Evolutionary conservation across 1,284 basidiomycete genomes (phyloP), one percentile per base, ranked within the genome.

Genomic region (Fomitopsis pinicola): DNA sequence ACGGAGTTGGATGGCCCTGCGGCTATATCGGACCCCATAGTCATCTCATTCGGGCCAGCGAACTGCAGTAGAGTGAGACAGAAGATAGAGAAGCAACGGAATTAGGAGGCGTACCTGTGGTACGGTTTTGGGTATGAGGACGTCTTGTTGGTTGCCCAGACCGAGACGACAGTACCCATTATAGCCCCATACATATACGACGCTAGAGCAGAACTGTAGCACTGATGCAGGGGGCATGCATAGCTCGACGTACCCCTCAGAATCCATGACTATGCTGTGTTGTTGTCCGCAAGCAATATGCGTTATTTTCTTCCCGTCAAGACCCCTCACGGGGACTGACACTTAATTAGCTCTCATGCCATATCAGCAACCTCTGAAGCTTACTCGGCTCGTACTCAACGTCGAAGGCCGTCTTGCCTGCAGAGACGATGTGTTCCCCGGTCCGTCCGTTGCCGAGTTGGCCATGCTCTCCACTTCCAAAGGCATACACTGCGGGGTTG

Each of bases 381-480:
- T 69, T 66, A 93, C 91, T 78, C 28, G 94, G 92, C 14, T 87
- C 82, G 19, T 80, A 76, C 69, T 92, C 87, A n/a, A 91, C 82
- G 72, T 95, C 94, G 68, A 85, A 97, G 10, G 84, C 87, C 0
- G 88, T 84, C 72, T 94, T 94, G 66, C 92, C 92, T 42, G 87
- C 92, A 2, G 89, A 89, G 7, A 88, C 86, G 63, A 97, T 91
- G 45, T 94, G 85, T 75, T 96, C 94, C 19, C 95, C 94, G 0
- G 94, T 95, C 60, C 86, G 85, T 15, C 95, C 95, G 69, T 95
- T 96, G 1, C 95, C 96, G 0, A 98, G 80, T 67, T 97, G 94
- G 1, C 96, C 96, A 66, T 93, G 88, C 75, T 97, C 94, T n/a
- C 88, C 91, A 59, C 91, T 95, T 40, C 96, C 96, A 65, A 94